Evolutionary conservation across 2,329 filamentous ascomycete genomes (phyloP), one percentile per base, ranked within the genome.

Genomic region (Podosphaera xanthii): DNA sequence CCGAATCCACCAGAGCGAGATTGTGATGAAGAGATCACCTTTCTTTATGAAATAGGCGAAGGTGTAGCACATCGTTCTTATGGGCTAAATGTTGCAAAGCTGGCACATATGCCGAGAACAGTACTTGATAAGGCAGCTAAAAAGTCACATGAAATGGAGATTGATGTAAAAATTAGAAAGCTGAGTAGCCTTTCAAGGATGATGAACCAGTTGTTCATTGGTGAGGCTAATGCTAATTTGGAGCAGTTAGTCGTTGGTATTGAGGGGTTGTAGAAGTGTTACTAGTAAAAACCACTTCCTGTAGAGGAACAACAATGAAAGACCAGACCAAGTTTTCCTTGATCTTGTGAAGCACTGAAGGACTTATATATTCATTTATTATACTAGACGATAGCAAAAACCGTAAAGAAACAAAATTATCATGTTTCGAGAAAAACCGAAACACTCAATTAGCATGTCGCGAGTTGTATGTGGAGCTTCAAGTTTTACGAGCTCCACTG

Each of bases 41-140:
- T 98, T 67, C 71, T 98, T 56, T 98, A 98, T 69, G 88, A 96
- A 69, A 84, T 96, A 1, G 85, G 81, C 0, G 87, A 92, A 63
- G 92, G 92, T 9, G 87, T 94, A 9, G 91, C 92, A 7, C 90
- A 97, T 74, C 79, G 92, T 4, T 94, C 87, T 22, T 98, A 98
- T 69, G 92, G 94, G 0, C 69, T 98, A 60, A 97, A 97, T 70
- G 92, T 97, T 31, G 92, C 92, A 12, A 77, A 87, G 53, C 72
- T 98, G 58, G 92, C 92, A 2, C 83, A 83, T 58, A 78, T 98
- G 49, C 89, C 91, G 0, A 77, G 78, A 60, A 75, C 79, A 59
- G 80, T 97, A 22, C 75, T 97, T 40, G 86, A 90, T 34, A 75
- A 88, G 33, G 92, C 92, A 2, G 81, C 79, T n/a, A 73, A 75